phyloP scores from a whole-genome alignment of 768 basidiomycete species.

The Calocybe cyanea region DNA sequence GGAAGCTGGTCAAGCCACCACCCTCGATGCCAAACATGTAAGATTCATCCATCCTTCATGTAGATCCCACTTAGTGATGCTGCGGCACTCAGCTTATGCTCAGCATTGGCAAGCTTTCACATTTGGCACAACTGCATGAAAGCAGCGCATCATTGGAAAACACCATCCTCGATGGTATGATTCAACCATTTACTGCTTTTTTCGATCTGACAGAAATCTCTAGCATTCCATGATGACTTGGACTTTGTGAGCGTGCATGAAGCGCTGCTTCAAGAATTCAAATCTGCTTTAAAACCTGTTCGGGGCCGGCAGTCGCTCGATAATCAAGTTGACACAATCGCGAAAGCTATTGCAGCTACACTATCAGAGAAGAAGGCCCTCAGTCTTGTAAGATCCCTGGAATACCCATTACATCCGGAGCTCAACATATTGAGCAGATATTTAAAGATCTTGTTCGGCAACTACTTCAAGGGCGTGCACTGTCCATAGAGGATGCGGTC shows the following conservation, averaged over 20 bases:
- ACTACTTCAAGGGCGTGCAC: constrained; percentile 68
- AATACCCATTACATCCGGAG: not conserved
- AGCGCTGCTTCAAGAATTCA: constrained; percentile 61
- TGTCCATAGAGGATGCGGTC: constrained; percentile 75
- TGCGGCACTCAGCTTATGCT: constrained; percentile 65
- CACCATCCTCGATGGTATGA: constrained; percentile 51
- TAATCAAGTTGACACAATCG: constrained; percentile 60
- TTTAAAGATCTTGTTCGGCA: constrained; percentile 68
- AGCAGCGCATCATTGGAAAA: constrained; percentile 43
- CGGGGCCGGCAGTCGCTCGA: constrained; percentile 67
- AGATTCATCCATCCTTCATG: constrained; percentile 20
- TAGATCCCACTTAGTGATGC: not conserved
- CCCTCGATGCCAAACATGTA: constrained; percentile 78
- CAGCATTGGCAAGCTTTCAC: constrained; percentile 84
- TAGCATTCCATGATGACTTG: constrained; percentile 82
- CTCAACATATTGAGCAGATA: constrained; percentile 37
- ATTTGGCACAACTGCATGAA: constrained; percentile 77
- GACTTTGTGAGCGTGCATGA: constrained; percentile 88
- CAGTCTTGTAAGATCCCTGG: constrained; percentile 35
- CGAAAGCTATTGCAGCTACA: constrained; percentile 48
- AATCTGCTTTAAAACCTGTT: constrained; percentile 37
- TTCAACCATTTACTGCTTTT: not conserved
- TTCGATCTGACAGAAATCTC: constrained; percentile 5
- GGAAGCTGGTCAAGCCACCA: constrained; percentile 55
- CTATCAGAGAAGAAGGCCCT: constrained; percentile 49